Conservation (phyloP, 2,329 filamentous ascomycete genomes). For the Polytolypa hystricis region DNA sequence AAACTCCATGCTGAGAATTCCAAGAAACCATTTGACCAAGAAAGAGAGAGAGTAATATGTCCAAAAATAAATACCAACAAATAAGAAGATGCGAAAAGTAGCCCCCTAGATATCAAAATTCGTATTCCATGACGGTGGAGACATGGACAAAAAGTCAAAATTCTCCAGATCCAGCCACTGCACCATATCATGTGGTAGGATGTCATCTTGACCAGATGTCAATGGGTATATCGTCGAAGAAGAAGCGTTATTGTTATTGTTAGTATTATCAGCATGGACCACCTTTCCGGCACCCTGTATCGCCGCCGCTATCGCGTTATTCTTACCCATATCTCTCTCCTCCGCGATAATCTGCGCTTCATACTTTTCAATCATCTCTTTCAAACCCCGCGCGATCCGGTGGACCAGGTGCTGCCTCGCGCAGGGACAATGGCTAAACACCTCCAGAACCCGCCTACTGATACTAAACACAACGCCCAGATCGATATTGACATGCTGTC, state of each 20-base stretch:
- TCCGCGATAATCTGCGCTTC: slow-evolving; percentile 4
- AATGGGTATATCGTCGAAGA: not conserved
- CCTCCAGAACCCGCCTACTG: slow-evolving; percentile 19
- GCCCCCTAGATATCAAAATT: slow-evolving; percentile 4
- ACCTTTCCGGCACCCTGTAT: too few relatives aligned
- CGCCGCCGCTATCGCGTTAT: not conserved
- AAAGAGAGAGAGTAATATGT: too few relatives aligned
- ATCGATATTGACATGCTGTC: slow-evolving; percentile 24
- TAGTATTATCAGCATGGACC: too few relatives aligned
- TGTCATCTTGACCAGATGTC: slow-evolving; percentile 1
- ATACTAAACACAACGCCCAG: slow-evolving; percentile 15
- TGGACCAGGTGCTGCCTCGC: slow-evolving; percentile 23
- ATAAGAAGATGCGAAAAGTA: slow-evolving; percentile 2
- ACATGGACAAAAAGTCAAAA: slow-evolving; percentile 11
- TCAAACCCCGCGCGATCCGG: slow-evolving; percentile 21
- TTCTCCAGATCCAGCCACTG: slow-evolving; percentile 10
- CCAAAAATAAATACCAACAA: not conserved
- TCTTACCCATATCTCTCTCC: not conserved
- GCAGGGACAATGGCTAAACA: slow-evolving; percentile 19
- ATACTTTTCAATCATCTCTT: slow-evolving; percentile 18
- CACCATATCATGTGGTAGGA: slow-evolving; percentile 6
- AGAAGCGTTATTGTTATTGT: not conserved
- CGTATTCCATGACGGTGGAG: slow-evolving; percentile 8
- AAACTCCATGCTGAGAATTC: too few relatives aligned
- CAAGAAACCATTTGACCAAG: not conserved